Evolutionary conservation across 371 early-diverging fungal species (phyloP).

Genomic region (Mortierella polycephala): DNA sequence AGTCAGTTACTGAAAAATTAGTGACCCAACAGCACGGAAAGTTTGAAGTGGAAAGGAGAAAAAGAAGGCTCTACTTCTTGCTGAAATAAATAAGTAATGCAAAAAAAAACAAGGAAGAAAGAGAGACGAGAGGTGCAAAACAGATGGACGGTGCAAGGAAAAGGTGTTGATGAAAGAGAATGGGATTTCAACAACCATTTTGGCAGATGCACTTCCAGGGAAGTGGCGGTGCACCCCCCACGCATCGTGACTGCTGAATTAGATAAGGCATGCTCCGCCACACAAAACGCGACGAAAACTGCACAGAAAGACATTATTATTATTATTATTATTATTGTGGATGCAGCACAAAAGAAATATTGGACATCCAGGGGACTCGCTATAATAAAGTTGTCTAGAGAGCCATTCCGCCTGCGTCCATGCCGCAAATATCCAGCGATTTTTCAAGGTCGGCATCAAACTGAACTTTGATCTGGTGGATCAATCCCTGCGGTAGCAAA

Average conservation of each 20-base stretch:
- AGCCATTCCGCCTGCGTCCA: conserved; percentile 45
- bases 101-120: neutral
- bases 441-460: conserved; percentile 31
- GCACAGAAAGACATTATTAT: too few species aligned
- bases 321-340: too few species aligned
- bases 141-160: neutral
- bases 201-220: too few species aligned
- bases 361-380: neutral
- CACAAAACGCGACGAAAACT: too few species aligned
- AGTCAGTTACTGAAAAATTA: too few species aligned
- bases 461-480: conserved; percentile 40
- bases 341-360: neutral
- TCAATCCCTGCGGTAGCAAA: conserved; percentile 2
- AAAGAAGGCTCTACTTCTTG: too few species aligned
- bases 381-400: conserved; percentile 9
- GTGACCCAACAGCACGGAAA: too few species aligned
- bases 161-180: neutral
- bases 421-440: conserved; percentile 47
- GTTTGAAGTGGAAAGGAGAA: too few species aligned
- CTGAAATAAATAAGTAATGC: too few species aligned
- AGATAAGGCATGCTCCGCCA: too few species aligned
- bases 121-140: neutral
- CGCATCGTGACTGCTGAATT: neutral
- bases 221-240: neutral
- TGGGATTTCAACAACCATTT: too few species aligned